phyloP scores from a whole-genome alignment of 2,329 filamentous ascomycete genomes.

The Phialemoniopsis sp. region DNA sequence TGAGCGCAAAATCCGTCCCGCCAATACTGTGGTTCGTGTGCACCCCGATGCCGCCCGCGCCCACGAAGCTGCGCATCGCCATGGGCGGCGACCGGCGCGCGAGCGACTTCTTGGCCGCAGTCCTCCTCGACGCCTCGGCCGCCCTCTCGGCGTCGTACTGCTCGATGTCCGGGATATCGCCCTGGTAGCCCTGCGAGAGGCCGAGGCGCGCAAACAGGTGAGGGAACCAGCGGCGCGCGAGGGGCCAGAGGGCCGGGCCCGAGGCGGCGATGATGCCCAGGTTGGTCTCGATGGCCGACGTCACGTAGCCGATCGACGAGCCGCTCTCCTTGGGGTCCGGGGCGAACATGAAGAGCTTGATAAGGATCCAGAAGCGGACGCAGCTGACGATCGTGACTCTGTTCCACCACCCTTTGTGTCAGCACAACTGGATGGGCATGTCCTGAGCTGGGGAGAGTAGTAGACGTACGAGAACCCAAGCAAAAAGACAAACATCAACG shows the following conservation, averaged over 20 bases:
- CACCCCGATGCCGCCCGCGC: not conserved
- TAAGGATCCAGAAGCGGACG: slow-evolving; percentile 14
- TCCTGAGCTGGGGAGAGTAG: slow-evolving; percentile 5
- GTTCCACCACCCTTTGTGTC: not conserved
- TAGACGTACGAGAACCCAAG: slow-evolving; percentile 19
- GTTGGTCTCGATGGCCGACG: slow-evolving; percentile 28
- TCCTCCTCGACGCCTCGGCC: not conserved
- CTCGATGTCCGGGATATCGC: slow-evolving; percentile 4
- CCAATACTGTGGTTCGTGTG: not conserved
- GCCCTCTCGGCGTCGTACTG: not conserved
- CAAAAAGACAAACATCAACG: slow-evolving; percentile 25
- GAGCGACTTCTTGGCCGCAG: too few relatives aligned
- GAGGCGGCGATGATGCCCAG: slow-evolving; percentile 32
- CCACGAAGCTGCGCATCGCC: too few relatives aligned
- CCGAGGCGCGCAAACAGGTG: slow-evolving; percentile 14
- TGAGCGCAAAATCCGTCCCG: slow-evolving; percentile 12
- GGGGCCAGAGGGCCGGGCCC: slow-evolving; percentile 30
- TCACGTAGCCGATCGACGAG: slow-evolving; percentile 17
- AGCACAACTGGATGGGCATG: too few relatives aligned
- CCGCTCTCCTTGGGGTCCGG: slow-evolving; percentile 1
- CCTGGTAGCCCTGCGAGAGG: slow-evolving; percentile 13
- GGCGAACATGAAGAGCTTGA: too few relatives aligned
- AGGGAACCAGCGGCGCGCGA: slow-evolving; percentile 22
- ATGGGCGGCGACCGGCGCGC: too few relatives aligned
- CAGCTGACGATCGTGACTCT: slow-evolving; percentile 19